These are phyloP conservation scores for Boletus coccyginus DNA, from an alignment of 768 basidiomycete genomes.

Conservation along the genomic window DNA sequence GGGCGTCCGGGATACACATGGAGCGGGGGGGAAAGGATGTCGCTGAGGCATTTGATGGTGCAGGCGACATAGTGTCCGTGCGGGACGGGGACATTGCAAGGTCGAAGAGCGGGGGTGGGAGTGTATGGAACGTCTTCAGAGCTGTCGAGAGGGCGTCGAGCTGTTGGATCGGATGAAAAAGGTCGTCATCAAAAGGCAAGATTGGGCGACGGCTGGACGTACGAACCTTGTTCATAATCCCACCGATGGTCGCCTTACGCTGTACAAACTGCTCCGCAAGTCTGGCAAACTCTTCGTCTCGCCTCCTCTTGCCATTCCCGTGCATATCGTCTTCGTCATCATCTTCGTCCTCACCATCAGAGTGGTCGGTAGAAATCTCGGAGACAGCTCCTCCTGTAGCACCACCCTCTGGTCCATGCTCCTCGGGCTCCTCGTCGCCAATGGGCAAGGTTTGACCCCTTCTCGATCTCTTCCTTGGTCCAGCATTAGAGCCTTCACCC, in stretches of 20 bases:
- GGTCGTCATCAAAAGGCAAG: neutral
- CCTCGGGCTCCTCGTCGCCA: slow-evolving; percentile 26
- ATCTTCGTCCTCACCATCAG: slow-evolving; percentile 36
- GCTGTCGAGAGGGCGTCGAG: slow-evolving; percentile 32
- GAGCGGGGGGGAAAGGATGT: slow-evolving; percentile 10
- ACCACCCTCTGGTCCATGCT: slow-evolving; percentile 11
- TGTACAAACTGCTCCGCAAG: slow-evolving; percentile 68
- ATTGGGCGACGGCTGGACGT: neutral
- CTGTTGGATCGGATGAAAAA: slow-evolving; percentile 6
- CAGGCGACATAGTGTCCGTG: slow-evolving; percentile 31
- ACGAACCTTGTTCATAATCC: slow-evolving; percentile 70
- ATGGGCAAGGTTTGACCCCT: slow-evolving; percentile 37
- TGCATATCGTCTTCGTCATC: slow-evolving; percentile 47
- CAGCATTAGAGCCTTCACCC: slow-evolving; percentile 14
- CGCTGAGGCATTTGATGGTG: slow-evolving; percentile 21
- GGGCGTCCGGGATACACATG: neutral
- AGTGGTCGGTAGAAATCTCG: slow-evolving; percentile 23
- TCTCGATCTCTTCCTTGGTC: slow-evolving; percentile 19
- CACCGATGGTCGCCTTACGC: slow-evolving; percentile 63
- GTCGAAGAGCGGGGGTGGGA: slow-evolving; percentile 41
- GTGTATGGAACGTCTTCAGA: slow-evolving; percentile 42
- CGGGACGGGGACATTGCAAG: slow-evolving; percentile 26
- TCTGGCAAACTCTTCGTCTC: slow-evolving; percentile 67
- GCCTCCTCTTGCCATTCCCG: slow-evolving; percentile 49
- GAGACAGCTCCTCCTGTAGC: slow-evolving; percentile 15